Conservation (phyloP, 345 rosid species). For the Brassica rapa region DNA sequence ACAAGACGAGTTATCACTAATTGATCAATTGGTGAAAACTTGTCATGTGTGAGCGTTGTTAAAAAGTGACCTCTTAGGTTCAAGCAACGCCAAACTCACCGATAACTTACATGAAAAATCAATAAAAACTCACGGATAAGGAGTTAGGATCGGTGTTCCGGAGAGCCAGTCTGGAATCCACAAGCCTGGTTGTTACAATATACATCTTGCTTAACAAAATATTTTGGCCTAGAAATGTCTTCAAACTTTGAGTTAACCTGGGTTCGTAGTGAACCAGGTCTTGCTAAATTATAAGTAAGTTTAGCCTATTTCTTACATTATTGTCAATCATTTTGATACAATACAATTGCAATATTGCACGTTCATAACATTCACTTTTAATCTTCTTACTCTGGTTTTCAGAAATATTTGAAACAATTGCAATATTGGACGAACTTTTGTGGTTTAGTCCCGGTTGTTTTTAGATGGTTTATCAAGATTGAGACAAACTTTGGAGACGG, state of each 20-base stretch:
- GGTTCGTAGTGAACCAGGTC: not conserved
- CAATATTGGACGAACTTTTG: not conserved
- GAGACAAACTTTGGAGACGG: not conserved
- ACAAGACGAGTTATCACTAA: too few species aligned
- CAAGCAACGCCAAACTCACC: too few species aligned
- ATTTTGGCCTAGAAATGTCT: not conserved
- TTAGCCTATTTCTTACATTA: not conserved
- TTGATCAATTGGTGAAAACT: too few species aligned
- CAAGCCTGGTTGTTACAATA: too few species aligned
- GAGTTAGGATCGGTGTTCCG: too few species aligned
- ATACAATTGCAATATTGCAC: not conserved
- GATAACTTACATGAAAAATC: too few species aligned
- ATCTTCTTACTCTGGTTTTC: not conserved
- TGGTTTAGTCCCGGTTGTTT: not conserved
- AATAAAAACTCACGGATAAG: too few species aligned
- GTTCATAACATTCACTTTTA: not conserved
- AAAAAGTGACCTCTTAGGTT: too few species aligned
- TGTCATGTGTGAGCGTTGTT: too few species aligned
- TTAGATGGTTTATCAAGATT: slow-evolving; percentile 17
- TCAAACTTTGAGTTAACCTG: not conserved
- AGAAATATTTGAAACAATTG: not conserved
- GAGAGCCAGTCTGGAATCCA: too few species aligned
- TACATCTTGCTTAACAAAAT: not conserved
- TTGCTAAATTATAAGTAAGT: not conserved
- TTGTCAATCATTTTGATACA: not conserved